Evolutionary conservation across 257 asterid species (phyloP).

Genomic region (Salvia rosmarinus): DNA sequence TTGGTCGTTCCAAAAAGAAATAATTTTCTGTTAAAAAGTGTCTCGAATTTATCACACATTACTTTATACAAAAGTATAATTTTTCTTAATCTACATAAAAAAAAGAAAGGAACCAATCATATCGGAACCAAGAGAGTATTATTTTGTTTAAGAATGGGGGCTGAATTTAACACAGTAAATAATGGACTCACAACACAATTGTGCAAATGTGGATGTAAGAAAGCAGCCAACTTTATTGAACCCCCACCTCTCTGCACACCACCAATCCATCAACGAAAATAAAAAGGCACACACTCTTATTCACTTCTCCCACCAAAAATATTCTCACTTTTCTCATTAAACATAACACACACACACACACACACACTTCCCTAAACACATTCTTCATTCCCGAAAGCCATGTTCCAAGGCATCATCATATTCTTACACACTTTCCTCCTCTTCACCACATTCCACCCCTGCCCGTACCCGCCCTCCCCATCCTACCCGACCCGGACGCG

Average conservation of each 20-base stretch:
- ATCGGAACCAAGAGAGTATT: too few species aligned
- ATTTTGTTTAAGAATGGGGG: too few species aligned
- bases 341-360: not conserved
- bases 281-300: not conserved
- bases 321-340: conserved; percentile 27
- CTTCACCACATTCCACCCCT: conserved; percentile 34
- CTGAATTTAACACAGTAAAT: too few species aligned
- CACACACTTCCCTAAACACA: conserved; percentile 22
- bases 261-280: not conserved
- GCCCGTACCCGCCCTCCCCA: conserved; percentile 50
- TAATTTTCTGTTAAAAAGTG: too few species aligned
- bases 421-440: conserved; percentile 46
- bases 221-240: not conserved
- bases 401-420: conserved; percentile 45
- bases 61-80: too few species aligned
- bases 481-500: conserved; percentile 65
- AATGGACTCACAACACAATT: too few species aligned
- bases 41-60: too few species aligned
- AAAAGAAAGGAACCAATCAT: too few species aligned
- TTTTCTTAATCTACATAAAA: too few species aligned
- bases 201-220: not conserved
- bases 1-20: too few species aligned
- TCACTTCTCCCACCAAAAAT: conserved; percentile 17
- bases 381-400: conserved; percentile 43
- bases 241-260: not conserved